Conservation (phyloP, 257 asterid species). For the Haberlea rhodopensis region DNA sequence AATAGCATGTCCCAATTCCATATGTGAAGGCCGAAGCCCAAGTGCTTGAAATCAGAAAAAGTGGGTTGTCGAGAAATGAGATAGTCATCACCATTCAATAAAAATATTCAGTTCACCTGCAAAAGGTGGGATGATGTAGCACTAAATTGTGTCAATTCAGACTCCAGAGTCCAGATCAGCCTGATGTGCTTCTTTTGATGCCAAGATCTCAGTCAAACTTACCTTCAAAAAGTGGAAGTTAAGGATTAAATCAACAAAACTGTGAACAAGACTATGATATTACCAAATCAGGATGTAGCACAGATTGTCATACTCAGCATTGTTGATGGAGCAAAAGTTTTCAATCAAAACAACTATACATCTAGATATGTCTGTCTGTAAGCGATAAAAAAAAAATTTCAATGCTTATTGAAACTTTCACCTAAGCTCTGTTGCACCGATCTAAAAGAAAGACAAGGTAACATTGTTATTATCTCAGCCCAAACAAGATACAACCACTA, state of each 20-base stretch:
- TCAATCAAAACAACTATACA: slow-evolving; percentile 5
- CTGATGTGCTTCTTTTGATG: slow-evolving; percentile 64
- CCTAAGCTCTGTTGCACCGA: too few relatives aligned
- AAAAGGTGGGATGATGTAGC: slow-evolving; percentile 54
- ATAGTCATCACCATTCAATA: background rate
- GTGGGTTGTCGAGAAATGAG: background rate
- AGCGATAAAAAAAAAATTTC: background rate
- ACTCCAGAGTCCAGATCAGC: slow-evolving; percentile 64
- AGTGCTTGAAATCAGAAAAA: background rate
- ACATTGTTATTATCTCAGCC: too few relatives aligned
- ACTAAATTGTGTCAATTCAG: slow-evolving; percentile 60
- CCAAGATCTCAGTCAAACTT: slow-evolving; percentile 61
- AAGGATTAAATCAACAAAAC: slow-evolving; percentile 7
- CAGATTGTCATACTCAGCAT: background rate
- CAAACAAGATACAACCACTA: too few relatives aligned
- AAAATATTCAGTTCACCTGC: slow-evolving; percentile 53
- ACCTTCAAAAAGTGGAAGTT: slow-evolving; percentile 40
- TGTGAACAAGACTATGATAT: background rate
- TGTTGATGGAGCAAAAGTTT: background rate
- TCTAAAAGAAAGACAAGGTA: too few relatives aligned
- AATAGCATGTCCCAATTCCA: background rate
- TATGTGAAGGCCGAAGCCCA: background rate
- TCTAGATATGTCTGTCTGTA: background rate
- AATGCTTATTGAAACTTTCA: slow-evolving; percentile 3
- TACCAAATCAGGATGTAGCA: background rate